Evolutionary conservation across 2,329 filamentous ascomycete species (phyloP).

Genomic region (Apiospora aurea): DNA sequence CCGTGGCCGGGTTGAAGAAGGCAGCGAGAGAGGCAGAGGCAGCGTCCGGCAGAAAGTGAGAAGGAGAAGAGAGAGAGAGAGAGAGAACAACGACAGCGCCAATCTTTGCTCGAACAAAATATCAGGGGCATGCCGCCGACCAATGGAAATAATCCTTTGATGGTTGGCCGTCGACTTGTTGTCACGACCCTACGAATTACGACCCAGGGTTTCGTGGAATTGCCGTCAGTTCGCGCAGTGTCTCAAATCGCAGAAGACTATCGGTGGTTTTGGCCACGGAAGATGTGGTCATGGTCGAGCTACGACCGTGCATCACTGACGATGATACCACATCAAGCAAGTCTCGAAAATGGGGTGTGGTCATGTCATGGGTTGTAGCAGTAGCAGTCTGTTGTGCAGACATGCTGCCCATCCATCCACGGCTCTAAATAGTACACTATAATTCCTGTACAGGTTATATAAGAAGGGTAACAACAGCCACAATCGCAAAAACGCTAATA

Average conservation of each 20-base stretch:
- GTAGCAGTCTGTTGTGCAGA: not conserved
- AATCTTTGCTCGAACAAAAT: not conserved
- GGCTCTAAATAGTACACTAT: conserved; percentile 1
- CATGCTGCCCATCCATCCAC: not conserved
- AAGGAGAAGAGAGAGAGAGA: not conserved
- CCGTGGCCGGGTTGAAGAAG: not conserved
- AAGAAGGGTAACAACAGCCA: not conserved
- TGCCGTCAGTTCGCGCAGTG: not conserved
- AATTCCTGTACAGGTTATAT: conserved; percentile 9
- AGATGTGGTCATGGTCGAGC: not conserved
- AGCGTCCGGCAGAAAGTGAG: not conserved
- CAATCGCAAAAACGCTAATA: conserved; percentile 8
- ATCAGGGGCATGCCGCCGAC: not conserved
- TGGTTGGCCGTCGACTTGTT: not conserved
- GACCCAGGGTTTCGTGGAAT: not conserved
- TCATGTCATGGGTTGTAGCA: not conserved
- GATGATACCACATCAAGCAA: not conserved
- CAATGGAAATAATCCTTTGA: not conserved
- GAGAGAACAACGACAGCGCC: not conserved
- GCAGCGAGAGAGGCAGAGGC: conserved; percentile 15
- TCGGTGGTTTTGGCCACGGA: not conserved
- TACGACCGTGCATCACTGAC: not conserved
- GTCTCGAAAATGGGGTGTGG: not conserved
- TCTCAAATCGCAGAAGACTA: not conserved
- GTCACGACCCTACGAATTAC: no score